Percentiles rank a stretch among this genome's conserved stretches.
These are phyloP conservation scores for Fraxinus sp. DNA, from an alignment of 305 asterid species.

Conservation along the genomic window DNA sequence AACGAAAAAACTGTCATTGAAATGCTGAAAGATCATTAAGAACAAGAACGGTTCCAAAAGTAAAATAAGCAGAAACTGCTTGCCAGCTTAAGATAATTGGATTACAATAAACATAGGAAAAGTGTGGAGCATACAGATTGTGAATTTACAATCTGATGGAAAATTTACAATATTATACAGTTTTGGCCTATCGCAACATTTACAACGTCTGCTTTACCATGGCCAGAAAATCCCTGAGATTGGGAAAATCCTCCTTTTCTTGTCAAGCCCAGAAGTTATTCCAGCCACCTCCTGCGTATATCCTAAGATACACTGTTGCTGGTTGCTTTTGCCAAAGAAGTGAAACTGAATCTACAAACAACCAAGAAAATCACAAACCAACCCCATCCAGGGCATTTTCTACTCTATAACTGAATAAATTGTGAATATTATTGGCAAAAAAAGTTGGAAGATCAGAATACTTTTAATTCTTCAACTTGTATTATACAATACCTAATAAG, in stretches of 20 bases:
- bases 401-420: background rate
- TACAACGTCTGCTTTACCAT: background rate
- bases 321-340: slow-evolving; percentile 62
- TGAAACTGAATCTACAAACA: slow-evolving; percentile 64
- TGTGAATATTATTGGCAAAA: background rate
- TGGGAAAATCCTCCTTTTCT: background rate
- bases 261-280: background rate
- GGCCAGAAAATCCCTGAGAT: background rate
- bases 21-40: background rate
- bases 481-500: slow-evolving; percentile 52
- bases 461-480: background rate
- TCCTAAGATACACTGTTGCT: slow-evolving; percentile 40
- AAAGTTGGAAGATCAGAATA: background rate
- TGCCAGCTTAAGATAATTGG: background rate
- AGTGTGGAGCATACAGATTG: background rate
- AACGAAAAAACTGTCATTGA: background rate
- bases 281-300: slow-evolving; percentile 6
- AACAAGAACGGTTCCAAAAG: background rate
- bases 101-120: background rate
- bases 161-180: background rate
- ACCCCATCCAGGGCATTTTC: background rate
- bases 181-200: background rate
- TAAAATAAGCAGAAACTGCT: background rate
- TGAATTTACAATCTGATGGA: background rate
- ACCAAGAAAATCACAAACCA: slow-evolving; percentile 15